These are phyloP conservation scores for Pythium plurisporium DNA, from an alignment of 352 stramenopile species.

Conservation along the genomic window DNA sequence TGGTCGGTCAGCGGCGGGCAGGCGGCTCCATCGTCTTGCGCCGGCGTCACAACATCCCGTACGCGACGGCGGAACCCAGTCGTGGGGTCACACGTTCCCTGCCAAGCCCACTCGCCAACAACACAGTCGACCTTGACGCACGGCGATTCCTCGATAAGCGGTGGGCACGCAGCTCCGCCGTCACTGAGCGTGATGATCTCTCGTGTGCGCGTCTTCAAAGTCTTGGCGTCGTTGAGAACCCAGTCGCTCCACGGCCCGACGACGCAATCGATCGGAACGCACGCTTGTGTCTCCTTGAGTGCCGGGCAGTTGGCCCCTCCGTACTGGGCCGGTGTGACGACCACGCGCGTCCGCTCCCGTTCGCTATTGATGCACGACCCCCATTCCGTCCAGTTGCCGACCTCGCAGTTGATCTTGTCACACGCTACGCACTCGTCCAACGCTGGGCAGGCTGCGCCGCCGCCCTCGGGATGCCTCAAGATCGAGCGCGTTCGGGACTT, in stretches of 20 bases:
- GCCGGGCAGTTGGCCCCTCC: constrained; percentile 35
- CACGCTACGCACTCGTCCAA: constrained; percentile 25
- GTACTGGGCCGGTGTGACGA: constrained; percentile 32
- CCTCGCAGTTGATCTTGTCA: constrained; percentile 32
- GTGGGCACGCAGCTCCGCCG: constrained; percentile 42
- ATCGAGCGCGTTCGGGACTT: constrained; percentile 40
- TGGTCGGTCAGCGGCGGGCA: constrained; percentile 41
- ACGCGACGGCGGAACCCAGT: constrained; percentile 31
- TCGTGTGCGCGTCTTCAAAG: constrained; percentile 25
- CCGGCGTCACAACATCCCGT: constrained; percentile 25
- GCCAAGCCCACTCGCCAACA: constrained; percentile 38
- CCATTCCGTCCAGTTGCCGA: constrained; percentile 32
- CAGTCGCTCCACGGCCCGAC: constrained; percentile 45
- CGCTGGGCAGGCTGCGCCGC: constrained; percentile 20
- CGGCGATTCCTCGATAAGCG: constrained; percentile 27
- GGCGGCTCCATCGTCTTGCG: constrained; percentile 32
- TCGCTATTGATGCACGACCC: constrained; percentile 27
- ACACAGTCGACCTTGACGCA: constrained; percentile 37
- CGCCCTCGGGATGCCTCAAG: constrained; percentile 20
- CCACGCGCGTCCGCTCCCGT: constrained; percentile 26
- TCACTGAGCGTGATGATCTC: not conserved
- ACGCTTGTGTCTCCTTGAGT: constrained; percentile 42
- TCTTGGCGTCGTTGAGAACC: constrained; percentile 23
- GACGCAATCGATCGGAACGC: constrained; percentile 45
- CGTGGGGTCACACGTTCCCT: constrained; percentile 26